Evolutionary conservation across 306 rosid genomes (phyloP).

Genomic region (Neltuma alba): DNA sequence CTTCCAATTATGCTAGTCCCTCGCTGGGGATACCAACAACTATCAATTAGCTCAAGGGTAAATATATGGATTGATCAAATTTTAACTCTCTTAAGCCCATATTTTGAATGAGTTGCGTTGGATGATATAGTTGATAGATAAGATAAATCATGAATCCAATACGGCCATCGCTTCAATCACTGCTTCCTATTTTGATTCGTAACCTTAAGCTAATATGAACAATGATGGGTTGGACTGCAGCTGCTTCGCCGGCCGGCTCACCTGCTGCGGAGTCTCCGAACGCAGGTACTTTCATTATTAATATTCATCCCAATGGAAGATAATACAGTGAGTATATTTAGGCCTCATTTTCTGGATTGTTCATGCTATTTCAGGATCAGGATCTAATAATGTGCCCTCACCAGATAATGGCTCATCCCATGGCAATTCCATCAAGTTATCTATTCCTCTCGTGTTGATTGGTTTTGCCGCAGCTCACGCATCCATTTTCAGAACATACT

Average conservation of each 20-base stretch:
- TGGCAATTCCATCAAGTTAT: constrained; percentile 56
- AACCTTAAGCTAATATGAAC: constrained; percentile 19
- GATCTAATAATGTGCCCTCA: constrained; percentile 62
- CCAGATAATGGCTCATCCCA: constrained; percentile 49
- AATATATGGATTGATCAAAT: too few relatives aligned
- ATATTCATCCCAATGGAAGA: constrained; percentile 6
- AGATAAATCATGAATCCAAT: neutral
- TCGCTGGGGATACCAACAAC: neutral
- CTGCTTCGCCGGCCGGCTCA: constrained; percentile 60
- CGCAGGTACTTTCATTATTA: constrained; percentile 18
- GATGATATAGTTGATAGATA: too few relatives aligned
- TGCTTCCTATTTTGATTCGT: neutral
- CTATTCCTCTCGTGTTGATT: constrained; percentile 52
- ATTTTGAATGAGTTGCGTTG: too few relatives aligned
- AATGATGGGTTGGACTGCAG: constrained; percentile 37
- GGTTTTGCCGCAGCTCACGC: constrained; percentile 57
- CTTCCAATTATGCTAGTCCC: neutral
- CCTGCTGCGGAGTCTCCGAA: constrained; percentile 64
- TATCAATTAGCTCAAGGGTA: neutral
- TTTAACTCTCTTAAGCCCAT: too few relatives aligned
- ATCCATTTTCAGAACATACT: constrained; percentile 39
- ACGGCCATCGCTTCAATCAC: neutral
- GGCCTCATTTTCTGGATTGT: neutral
- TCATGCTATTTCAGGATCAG: constrained; percentile 47
- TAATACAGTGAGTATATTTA: neutral